phyloP scores from a whole-genome alignment of 805 yeast genomes.

The Candida jianshihensis region DNA sequence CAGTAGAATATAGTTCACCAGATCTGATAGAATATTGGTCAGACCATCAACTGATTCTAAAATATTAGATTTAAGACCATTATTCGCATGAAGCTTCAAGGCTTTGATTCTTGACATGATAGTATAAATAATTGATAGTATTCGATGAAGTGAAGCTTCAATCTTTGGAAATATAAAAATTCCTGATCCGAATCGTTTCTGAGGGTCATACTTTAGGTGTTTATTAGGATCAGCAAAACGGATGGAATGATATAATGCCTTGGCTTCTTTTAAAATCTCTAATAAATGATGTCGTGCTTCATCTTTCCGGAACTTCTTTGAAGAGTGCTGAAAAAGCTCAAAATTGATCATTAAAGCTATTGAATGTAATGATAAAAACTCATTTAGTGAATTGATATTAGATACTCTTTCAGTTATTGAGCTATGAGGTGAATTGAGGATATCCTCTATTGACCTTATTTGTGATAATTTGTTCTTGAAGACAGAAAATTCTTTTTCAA shows the following conservation, averaged over 20 bases:
- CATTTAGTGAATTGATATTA: background rate
- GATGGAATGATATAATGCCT: background rate
- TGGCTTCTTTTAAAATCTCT: background rate
- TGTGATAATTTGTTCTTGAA: background rate
- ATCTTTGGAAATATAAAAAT: background rate
- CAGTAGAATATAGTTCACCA: background rate
- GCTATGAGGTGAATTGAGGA: background rate
- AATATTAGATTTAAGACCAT: background rate
- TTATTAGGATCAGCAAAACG: background rate
- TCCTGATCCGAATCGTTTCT: background rate
- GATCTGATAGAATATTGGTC: background rate
- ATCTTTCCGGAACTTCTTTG: background rate
- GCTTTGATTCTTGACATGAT: background rate
- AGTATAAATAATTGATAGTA: background rate
- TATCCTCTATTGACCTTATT: background rate
- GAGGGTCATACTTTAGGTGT: background rate
- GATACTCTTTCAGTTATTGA: background rate
- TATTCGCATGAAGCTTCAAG: background rate
- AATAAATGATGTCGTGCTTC: background rate
- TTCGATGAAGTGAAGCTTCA: background rate
- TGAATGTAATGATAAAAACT: background rate
- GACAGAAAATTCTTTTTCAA: background rate
- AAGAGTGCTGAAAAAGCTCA: background rate
- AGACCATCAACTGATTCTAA: background rate
- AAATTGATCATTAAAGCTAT: background rate